Evolutionary conservation across 805 yeast species (phyloP).

Genomic region (Lipomyces sp.): DNA sequence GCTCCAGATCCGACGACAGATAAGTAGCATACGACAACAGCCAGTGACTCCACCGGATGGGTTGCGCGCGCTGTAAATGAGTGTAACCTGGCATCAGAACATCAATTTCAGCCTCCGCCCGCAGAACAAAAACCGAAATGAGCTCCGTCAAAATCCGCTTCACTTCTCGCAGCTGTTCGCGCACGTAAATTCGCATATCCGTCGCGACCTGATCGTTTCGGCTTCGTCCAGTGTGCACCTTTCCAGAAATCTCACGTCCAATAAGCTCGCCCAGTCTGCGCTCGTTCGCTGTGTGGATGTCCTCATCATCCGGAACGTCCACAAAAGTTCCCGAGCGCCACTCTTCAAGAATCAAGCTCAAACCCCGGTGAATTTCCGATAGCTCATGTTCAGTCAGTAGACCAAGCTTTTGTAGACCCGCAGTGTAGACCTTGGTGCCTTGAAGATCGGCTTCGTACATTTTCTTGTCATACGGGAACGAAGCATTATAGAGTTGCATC

Average conservation of each 20-base stretch:
- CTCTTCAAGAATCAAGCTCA: conserved; percentile 66
- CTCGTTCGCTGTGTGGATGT: conserved; percentile 97
- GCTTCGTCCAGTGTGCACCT: conserved; percentile 98
- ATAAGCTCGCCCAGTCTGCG: conserved; percentile 95
- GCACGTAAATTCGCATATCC: conserved; percentile 94
- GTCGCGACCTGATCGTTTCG: conserved; percentile 99
- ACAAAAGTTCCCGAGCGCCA: conserved; percentile 71
- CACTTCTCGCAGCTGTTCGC: conserved; percentile 64
- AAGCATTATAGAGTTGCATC: conserved; percentile 96
- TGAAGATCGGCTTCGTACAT: conserved; percentile 93
- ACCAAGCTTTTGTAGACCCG: conserved; percentile 76
- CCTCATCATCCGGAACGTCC: conserved; percentile 90
- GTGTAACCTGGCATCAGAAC: conserved; percentile 98
- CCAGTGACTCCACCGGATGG: conserved; percentile 99
- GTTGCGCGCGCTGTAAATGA: conserved; percentile 97
- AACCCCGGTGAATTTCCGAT: conserved; percentile 76
- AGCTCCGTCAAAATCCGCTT: conserved; percentile 52
- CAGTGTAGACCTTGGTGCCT: conserved; percentile 91
- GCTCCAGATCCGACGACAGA: conserved; percentile 82
- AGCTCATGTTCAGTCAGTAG: conserved; percentile 72
- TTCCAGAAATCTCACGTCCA: conserved; percentile 91
- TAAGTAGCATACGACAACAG: conserved; percentile 91
- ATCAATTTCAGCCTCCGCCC: conserved; percentile 85
- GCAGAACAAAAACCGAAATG: conserved; percentile 52
- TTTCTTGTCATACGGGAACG: conserved; percentile 89